phyloP scores from a whole-genome alignment of 306 rosid species.

The Rubus idaeus region DNA sequence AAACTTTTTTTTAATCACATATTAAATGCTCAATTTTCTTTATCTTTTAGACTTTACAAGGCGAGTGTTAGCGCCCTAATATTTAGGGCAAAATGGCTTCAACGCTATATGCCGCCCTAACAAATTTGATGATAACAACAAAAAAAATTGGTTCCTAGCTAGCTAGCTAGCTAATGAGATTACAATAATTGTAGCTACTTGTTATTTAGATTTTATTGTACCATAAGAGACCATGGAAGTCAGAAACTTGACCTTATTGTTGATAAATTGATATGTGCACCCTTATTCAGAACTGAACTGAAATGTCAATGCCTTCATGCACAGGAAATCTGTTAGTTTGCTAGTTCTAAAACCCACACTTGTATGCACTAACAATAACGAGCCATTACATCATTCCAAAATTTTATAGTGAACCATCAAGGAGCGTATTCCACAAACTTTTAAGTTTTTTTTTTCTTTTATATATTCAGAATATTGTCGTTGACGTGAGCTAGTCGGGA shows the following conservation, averaged over 20 bases:
- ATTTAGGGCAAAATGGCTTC: slow-evolving; percentile 32
- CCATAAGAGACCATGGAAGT: background rate
- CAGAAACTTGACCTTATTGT: background rate
- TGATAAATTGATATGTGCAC: background rate
- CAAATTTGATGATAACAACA: too few relatives aligned
- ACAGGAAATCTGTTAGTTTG: background rate
- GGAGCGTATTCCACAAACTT: background rate
- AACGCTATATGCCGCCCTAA: slow-evolving; percentile 18
- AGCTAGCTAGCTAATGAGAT: too few relatives aligned
- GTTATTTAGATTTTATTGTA: background rate
- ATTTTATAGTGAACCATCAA: too few relatives aligned
- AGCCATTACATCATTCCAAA: too few relatives aligned
- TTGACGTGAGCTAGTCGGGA: background rate
- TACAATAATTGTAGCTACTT: background rate
- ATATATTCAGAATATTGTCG: background rate
- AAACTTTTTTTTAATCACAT: background rate
- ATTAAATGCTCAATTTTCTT: background rate
- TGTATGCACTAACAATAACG: background rate
- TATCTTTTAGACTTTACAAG: slow-evolving; percentile 3
- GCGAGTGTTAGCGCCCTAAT: slow-evolving; percentile 27
- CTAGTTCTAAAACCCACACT: background rate
- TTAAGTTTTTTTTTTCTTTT: background rate
- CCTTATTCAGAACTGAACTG: background rate
- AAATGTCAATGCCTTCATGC: background rate
- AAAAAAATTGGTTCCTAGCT: too few relatives aligned